Evolutionary conservation across 2,329 filamentous ascomycete genomes (phyloP), one percentile per base, ranked within the genome.

Genomic region (Ophiocordyceps sinensis): DNA sequence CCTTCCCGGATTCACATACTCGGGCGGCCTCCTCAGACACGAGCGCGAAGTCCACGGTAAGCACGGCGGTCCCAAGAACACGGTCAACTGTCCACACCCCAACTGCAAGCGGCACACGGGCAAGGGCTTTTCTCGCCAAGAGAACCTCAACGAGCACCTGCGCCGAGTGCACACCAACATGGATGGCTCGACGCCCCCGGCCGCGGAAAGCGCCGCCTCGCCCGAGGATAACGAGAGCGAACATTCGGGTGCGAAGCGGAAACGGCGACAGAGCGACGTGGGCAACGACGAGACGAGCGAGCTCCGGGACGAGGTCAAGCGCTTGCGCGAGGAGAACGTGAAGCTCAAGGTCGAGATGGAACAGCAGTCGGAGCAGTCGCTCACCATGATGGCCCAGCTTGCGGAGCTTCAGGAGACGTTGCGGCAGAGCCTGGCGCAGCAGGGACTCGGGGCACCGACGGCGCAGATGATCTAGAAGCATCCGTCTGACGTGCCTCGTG

Each of bases 41-140:
- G 83, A 94, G 62, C 81, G 89, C 47, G 89, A 96, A 62, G 89
- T 96, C 1, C 89, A 96, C 61, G 79, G 80, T 59, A 86, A 89
- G 63, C 82, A 94, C 52, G 85, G 86, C 42, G 87, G 86, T 2
- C 85, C 87, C 10, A 87, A 88, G 58, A 87, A 93, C 47, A 80
- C 82, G 3, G 73, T 94, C 41, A 84, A 85, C 66, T 96, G 89
- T 54, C 87, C 87, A 0, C 83, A 89, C 53, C 61, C 69, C 31
- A 86, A 85, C 56, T 96, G 89, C 71, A 94, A 94, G 59, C 82
- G 89, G 31, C 85, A 87, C 54, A 79, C 77, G 0, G 88, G 86
- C 46, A 85, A 86, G 53, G 87, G 87, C 19, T 96, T 96, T 59
- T 93, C 88, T 9, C 78, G 89, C 39, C 84, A 88, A 54, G 89